Conservation (phyloP, 257 asterid genomes). For the Fraxinus excelsior region DNA sequence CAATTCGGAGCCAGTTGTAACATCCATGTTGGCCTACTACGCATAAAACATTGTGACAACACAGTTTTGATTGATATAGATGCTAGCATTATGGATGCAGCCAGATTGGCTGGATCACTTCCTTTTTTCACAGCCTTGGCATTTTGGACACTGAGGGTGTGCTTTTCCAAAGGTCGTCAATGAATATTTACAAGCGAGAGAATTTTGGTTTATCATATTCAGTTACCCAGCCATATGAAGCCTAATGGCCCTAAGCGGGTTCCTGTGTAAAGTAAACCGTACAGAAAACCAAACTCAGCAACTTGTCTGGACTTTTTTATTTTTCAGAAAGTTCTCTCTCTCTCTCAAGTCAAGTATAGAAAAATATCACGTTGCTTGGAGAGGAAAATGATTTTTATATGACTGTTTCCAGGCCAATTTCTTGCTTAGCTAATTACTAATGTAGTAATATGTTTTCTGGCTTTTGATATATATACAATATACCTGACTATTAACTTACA, state of each 20-base stretch:
- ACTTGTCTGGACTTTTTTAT: neutral
- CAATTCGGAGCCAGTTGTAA: neutral
- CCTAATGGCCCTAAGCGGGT: neutral
- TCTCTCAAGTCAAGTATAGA: too few relatives aligned
- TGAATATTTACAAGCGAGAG: neutral
- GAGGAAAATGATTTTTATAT: neutral
- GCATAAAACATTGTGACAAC: neutral
- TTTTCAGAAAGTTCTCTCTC: too few relatives aligned
- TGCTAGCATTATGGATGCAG: neutral
- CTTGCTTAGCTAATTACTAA: neutral
- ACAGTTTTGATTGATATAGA: neutral
- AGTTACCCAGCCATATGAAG: neutral
- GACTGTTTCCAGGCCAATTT: neutral
- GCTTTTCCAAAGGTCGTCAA: neutral
- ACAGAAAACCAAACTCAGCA: neutral
- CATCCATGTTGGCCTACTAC: neutral
- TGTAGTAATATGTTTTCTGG: neutral
- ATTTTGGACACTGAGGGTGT: neutral
- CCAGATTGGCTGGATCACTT: neutral
- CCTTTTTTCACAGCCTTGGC: neutral
- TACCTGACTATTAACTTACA: neutral
- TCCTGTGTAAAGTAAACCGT: neutral
- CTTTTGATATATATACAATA: neutral
- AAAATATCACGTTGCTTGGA: too few relatives aligned
- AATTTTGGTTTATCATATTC: neutral